A percentile compares a stretch with the other conserved stretches of the same genome.
These are phyloP conservation scores for Catenaria anguillulae DNA, from an alignment of 371 early-diverging fungal species.

Conservation along the genomic window DNA sequence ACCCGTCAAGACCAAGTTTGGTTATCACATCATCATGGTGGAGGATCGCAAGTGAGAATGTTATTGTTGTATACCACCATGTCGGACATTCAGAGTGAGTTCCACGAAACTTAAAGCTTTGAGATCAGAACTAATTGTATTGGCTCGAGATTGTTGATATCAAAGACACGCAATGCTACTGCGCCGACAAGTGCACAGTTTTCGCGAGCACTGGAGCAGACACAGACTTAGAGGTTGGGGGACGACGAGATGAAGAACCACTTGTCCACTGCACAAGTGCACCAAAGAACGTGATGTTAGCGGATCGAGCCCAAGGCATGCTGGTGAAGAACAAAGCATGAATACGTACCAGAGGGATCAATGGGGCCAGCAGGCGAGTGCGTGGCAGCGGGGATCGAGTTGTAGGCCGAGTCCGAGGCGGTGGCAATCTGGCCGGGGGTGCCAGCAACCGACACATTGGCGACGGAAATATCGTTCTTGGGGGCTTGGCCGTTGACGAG, in stretches of 20 bases:
- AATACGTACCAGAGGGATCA: conserved; percentile 28
- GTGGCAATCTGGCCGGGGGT: conserved; percentile 16
- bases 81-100: too few relatives aligned
- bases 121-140: too few relatives aligned
- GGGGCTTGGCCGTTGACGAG: conserved; percentile 33
- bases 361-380: conserved; percentile 23
- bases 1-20: conserved; percentile 15
- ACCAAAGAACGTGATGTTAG: too few relatives aligned
- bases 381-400: conserved; percentile 47
- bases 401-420: conserved; percentile 36
- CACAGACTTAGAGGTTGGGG: conserved; percentile 52
- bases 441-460: conserved; percentile 10
- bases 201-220: too few relatives aligned
- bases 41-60: conserved; percentile 16
- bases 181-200: too few relatives aligned
- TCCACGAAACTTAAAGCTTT: too few relatives aligned
- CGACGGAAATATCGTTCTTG: conserved; percentile 13
- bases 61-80: too few relatives aligned
- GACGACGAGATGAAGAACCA: conserved; percentile 87
- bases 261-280: conserved; percentile 92
- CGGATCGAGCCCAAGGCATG: too few relatives aligned
- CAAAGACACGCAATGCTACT: too few relatives aligned
- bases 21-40: conserved; percentile 22
- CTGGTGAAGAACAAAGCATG: conserved; percentile 12
- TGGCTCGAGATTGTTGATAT: too few relatives aligned